Evolutionary conservation across 306 rosid genomes (phyloP), one percentile per base, ranked within the genome.

Genomic region (Carpinus fangiana): DNA sequence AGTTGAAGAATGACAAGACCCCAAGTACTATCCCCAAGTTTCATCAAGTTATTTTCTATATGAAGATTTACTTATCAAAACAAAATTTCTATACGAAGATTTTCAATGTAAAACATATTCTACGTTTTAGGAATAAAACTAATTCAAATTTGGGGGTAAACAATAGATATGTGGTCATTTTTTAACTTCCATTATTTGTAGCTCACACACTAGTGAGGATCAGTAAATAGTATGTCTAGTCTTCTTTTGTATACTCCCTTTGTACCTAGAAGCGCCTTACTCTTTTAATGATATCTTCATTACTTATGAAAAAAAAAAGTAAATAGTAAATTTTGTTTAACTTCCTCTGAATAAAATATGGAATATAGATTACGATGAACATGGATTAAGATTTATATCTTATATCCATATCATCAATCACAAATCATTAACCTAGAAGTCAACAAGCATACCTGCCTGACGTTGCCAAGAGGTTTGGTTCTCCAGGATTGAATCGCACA

Each of bases 401-500:
- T n/a, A 67, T 11, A 38, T 41, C 48, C 8, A 4, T n/a, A 67
- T 67, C 26, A 67, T 10, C 51, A 41, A 67, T 5, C 51, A 67
- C 14, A 10, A 67, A 54, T 52, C 53, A 9, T 54, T 17, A 54
- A 74, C 74, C 17, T 47, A 73, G n/a, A 41, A 47, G 43, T 20
- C 73, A 57, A n/a, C 51, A 57, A 43, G 47, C 86, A 70, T 90
- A 95, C 99, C 88, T 90, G 59, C 92, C 90, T 38, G 97, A 86
- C n/a, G 97, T 80, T 78, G 93, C 98, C 75, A 93, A 83, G 21
- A 93, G 78, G 78, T 91, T 86, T 73, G 96, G 89, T 76, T 93
- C 76, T 79, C 91, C 99, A 56, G 99, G 97, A 86, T 87, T 93
- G 86, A 93, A 95, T 59, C 90, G 90, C 11, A 90, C 93, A 70